Percentiles rank a stretch among this genome's conserved stretches.
Evolutionary conservation across 331 rosid genomes (phyloP).

Genomic region (Cydonia oblonga): DNA sequence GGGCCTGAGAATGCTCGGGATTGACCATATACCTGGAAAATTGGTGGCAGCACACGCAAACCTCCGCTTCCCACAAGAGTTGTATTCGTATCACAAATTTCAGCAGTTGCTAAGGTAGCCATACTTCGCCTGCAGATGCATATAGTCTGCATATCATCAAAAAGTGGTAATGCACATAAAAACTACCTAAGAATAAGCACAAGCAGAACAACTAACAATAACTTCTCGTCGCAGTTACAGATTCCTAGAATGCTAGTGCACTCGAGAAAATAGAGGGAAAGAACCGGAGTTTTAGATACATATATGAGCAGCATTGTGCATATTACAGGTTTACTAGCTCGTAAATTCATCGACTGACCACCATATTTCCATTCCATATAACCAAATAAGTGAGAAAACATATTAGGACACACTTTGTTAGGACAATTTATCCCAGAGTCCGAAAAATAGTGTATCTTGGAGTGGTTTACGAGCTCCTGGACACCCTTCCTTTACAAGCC

Average conservation of each 20-base stretch:
- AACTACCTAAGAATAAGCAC: neutral
- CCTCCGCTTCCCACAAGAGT: constrained; percentile 37
- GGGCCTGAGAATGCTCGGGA: constrained; percentile 22
- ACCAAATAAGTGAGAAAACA: neutral
- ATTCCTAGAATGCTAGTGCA: neutral
- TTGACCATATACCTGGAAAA: constrained; percentile 19
- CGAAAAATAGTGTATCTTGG: no score
- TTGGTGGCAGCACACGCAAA: constrained; percentile 23
- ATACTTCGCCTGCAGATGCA: constrained; percentile 24
- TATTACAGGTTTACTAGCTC: no score
- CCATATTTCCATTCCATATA: neutral
- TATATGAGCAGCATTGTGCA: neutral
- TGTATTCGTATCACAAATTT: constrained; percentile 50
- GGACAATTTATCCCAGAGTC: no score
- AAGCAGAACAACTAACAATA: neutral
- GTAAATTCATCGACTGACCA: no score
- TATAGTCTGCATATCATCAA: neutral
- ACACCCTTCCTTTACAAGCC: no score
- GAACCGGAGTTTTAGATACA: neutral
- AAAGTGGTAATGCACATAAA: neutral
- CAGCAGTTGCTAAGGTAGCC: constrained; percentile 53
- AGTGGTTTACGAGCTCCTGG: no score
- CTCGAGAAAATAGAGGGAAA: neutral
- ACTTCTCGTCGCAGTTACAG: neutral
- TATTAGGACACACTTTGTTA: no score